Evolutionary conservation across 495 filamentous ascomycete species (phyloP), one percentile per base, ranked within the genome.

Genomic region (Penicillium manginii): DNA sequence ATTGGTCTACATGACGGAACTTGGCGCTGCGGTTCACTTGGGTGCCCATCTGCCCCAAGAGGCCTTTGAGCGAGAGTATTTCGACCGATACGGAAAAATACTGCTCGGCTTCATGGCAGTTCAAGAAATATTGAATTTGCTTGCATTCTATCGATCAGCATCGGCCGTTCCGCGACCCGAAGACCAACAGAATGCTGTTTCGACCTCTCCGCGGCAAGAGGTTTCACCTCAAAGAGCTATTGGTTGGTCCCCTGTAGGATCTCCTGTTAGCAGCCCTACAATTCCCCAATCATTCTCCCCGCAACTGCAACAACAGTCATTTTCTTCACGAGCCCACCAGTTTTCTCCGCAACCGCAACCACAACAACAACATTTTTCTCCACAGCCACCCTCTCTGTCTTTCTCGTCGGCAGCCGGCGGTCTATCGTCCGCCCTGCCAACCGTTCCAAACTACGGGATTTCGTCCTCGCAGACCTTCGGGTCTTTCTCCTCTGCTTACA

Each of bases 31-130:
- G 11, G 63, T 80, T 51, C 72, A 76, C 42, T 58, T 79, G 10
- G 76, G 76, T 21, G 73, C 67, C 23, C 71, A 76, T 59, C 62
- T 79, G 26, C 75, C 76, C 3, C 63, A 62, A 1, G 64, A 50
- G 9, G 65, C 65, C 4, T 65, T 61, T 32, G 70, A 71, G 18
- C 62, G 76, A 42, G 71, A 72, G 17, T 76, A 77, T 53, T 79
- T 78, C 48, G 76, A 79, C 59, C 64, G 71, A 46, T 76, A 77
- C 35, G 76, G 76, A 31, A 78, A 77, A 50, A 48, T 74, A 4
- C 72, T 79, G 23, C 54, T 79, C 45, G 55, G 72, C 10, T 79
- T 77, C 37, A 79, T 79, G 76, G 61, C 68, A 5, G 66, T 69
- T 4, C 76, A 79, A 42, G 76, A 79, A 46, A 60, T 65, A 10